phyloP scores from a whole-genome alignment of 2,329 filamentous ascomycete genomes.

The Xylariaceae sp. region DNA sequence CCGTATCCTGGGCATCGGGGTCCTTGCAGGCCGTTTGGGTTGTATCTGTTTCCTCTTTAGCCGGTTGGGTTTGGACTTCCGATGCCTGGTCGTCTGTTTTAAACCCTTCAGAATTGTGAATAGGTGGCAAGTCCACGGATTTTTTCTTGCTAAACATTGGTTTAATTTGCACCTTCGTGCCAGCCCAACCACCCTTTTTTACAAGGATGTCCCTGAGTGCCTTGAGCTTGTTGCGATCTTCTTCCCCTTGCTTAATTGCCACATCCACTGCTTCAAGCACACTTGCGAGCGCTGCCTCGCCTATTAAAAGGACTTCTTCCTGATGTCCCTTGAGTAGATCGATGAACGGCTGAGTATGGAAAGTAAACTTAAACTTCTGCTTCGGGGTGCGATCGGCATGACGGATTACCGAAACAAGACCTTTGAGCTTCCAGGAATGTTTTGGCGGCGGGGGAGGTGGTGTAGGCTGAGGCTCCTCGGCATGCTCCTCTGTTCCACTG shows the following conservation, averaged over 20 bases:
- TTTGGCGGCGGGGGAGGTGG: slow-evolving; percentile 70
- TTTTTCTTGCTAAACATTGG: slow-evolving; percentile 95
- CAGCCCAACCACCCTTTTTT: slow-evolving; percentile 90
- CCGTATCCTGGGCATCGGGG: slow-evolving; percentile 16
- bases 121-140: slow-evolving; percentile 50
- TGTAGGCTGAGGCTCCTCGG: slow-evolving; percentile 38
- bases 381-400: slow-evolving; percentile 97
- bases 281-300: slow-evolving; percentile 81
- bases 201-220: slow-evolving; percentile 80
- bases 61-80: slow-evolving; percentile 24
- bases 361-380: slow-evolving; percentile 99
- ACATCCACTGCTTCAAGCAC: slow-evolving; percentile 83
- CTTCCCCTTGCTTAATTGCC: slow-evolving; percentile 72
- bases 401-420: slow-evolving; percentile 91
- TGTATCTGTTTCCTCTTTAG: slow-evolving; percentile 24
- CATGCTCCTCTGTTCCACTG: slow-evolving; percentile 31
- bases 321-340: slow-evolving; percentile 91
- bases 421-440: slow-evolving; percentile 96
- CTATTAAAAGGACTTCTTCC: slow-evolving; percentile 91
- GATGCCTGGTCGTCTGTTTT: slow-evolving; percentile 32
- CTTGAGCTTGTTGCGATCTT: slow-evolving; percentile 83
- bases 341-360: slow-evolving; percentile 94
- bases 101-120: slow-evolving; percentile 34
- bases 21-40: slow-evolving; percentile 22
- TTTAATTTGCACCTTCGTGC: slow-evolving; percentile 98